Conservation (phyloP, 1,284 basidiomycete genomes). For the Malassezia obtusa region DNA sequence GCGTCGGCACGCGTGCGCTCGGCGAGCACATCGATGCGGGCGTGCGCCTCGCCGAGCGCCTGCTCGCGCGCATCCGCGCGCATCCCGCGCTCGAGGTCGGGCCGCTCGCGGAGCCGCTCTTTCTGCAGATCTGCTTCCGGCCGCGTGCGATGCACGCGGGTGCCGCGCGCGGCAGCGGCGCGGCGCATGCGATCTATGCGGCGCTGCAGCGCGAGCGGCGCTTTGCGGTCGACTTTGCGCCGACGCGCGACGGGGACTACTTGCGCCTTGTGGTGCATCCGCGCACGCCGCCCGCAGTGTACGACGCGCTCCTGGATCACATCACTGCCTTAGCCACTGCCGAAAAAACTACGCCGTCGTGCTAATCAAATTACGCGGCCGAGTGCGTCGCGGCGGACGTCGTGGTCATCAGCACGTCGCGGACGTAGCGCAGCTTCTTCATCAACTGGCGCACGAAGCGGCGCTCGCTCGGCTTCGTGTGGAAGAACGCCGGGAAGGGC, state of each 20-base stretch:
- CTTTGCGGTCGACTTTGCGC: constrained; percentile 43
- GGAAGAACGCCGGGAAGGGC: constrained; percentile 11
- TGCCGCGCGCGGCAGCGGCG: constrained; percentile 15
- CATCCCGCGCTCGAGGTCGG: constrained; percentile 31
- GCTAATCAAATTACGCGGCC: background rate
- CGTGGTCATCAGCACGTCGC: constrained; percentile 20
- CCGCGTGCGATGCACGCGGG: constrained; percentile 16
- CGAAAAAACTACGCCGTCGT: too few relatives aligned
- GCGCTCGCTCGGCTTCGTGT: constrained; percentile 24
- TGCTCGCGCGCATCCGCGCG: constrained; percentile 24
- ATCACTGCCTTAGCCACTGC: constrained; percentile 22
- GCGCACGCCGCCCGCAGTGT: constrained; percentile 17
- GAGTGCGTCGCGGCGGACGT: constrained; percentile 1
- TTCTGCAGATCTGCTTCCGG: constrained; percentile 41
- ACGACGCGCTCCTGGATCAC: constrained; percentile 24
- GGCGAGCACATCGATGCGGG: constrained; percentile 40
- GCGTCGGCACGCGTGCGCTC: constrained; percentile 44
- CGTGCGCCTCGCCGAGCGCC: constrained; percentile 18
- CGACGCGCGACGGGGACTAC: constrained; percentile 28
- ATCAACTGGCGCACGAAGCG: constrained; percentile 22
- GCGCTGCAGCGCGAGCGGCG: constrained; percentile 20
- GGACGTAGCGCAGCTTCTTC: constrained; percentile 25
- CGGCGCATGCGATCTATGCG: constrained; percentile 15
- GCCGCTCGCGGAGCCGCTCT: constrained; percentile 28
- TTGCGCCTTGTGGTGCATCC: constrained; percentile 40